A percentile compares a stretch with the other conserved stretches of the same genome.
Conservation (phyloP, 139 green algal species). For the Nannochloris sp. region DNA sequence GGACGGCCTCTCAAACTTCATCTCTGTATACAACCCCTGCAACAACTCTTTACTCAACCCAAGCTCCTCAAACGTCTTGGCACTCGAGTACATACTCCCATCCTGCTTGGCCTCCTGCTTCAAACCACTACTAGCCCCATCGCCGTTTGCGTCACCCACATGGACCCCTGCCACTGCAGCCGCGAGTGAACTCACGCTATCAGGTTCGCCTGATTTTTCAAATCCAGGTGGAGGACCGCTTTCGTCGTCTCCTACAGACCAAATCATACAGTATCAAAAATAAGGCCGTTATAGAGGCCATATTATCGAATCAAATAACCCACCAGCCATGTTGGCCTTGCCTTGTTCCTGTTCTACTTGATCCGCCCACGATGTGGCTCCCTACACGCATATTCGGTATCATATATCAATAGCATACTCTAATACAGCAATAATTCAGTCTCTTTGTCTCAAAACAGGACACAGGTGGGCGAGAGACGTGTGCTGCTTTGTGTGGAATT, state of each 20-base stretch:
- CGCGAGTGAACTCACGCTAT: neutral
- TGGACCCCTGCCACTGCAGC: slow-evolving; percentile 12
- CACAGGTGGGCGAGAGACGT: no score
- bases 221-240: slow-evolving; percentile 34
- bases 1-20: slow-evolving; percentile 95
- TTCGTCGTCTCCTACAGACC: neutral
- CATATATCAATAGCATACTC: no score
- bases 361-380: slow-evolving; percentile 10
- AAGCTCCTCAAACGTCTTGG: slow-evolving; percentile 83
- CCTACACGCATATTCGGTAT: no score
- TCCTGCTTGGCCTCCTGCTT: slow-evolving; percentile 29
- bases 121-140: slow-evolving; percentile 35
- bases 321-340: neutral
- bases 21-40: slow-evolving; percentile 91
- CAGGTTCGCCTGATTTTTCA: slow-evolving; percentile 8
- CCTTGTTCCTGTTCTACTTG: slow-evolving; percentile 14
- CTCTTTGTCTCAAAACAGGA: no score
- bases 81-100: slow-evolving; percentile 68
- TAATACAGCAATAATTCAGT: no score
- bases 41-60: slow-evolving; percentile 61
- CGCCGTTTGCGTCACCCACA: slow-evolving; percentile 52
- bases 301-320: no score
- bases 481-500: no score
- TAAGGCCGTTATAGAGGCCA: no score
- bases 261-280: no score